Base-by-base conservation (phyloP, 2,329 filamentous ascomycete genomes). In the Talaromyces funiculosus region DNA sequence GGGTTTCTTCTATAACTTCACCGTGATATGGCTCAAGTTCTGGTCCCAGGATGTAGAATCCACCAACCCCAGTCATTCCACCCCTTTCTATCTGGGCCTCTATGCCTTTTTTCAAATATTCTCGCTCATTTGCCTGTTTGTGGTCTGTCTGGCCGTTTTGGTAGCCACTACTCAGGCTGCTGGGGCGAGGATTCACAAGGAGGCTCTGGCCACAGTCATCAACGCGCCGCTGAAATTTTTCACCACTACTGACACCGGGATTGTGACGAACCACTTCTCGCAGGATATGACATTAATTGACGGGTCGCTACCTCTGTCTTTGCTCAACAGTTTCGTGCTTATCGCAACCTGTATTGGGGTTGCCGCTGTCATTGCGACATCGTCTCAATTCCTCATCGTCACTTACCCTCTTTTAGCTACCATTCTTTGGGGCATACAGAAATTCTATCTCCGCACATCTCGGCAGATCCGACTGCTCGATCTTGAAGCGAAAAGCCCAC, bases 391-490 rank as follows among this genome's bases (percentile, higher is more conserved):
- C 40, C 20, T 43, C 20, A 24, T 24, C 20, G n/a, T 24, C 40
- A 24, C 20, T 18, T 24, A 24, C 20, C 40, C 40, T 4, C 10
- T 43, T 24, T 43, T 24, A 10, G 20, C 20, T 3, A 20, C 10
- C 8, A 24, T 79, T 1, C 61, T 85, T 1, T 86, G 79, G 59
- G 60, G 74, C 2, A 68, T 86, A 0, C 84, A 86, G 62, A 80
- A 75, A 57, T 77, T 84, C 54, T 87, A 87, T 64, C 75, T 87
- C 2, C 76, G 81, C 0, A 87, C 84, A 0, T 86, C 84, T 1
- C 74, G 84, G 0, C 85, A 87, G 67, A 67, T 88, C 7, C 78
- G 85, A 49, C 76, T 85, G 20, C 68, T 88, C 6, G 85, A 87
- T 53, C 77, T 88, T 1, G 85, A 87, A 68, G 78, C 81, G 0